These are phyloP conservation scores for Crithidia thermophila DNA, from an alignment of 208 protist genomes.

Conservation along the genomic window DNA sequence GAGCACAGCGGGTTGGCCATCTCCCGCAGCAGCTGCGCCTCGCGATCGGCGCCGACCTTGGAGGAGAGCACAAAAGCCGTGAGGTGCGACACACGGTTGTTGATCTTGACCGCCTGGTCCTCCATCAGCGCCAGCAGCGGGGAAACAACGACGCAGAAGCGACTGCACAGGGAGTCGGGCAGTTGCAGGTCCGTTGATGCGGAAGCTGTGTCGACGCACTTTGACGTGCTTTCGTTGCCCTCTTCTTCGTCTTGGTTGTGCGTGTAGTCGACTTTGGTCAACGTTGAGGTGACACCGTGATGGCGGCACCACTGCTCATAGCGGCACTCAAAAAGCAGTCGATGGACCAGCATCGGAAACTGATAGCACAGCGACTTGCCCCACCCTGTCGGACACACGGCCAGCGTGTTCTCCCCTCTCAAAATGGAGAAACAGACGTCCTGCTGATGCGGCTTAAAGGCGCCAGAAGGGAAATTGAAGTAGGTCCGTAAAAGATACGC, in stretches of 20 bases:
- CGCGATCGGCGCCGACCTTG: conserved; percentile 41
- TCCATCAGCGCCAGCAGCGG: conserved; percentile 96
- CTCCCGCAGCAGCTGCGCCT: conserved; percentile 45
- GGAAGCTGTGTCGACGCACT: too few species aligned
- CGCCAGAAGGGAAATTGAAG: conserved; percentile 53
- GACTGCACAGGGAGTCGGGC: conserved; percentile 28
- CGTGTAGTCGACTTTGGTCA: neutral
- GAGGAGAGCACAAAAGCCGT: conserved; percentile 61
- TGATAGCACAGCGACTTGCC: conserved; percentile 97
- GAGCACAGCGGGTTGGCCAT: conserved; percentile 39
- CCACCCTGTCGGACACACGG: conserved; percentile 95
- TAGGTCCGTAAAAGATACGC: conserved; percentile 59
- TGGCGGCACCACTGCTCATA: conserved; percentile 42
- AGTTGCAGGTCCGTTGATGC: neutral
- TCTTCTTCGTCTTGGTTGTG: neutral
- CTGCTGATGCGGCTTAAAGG: conserved; percentile 80
- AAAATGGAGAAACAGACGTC: conserved; percentile 77
- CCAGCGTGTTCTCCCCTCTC: conserved; percentile 74
- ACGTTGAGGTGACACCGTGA: neutral
- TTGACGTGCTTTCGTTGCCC: too few species aligned
- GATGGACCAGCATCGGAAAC: conserved; percentile 91
- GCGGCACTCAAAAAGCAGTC: conserved; percentile 61
- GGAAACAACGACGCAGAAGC: conserved; percentile 91
- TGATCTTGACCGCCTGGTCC: conserved; percentile 91
- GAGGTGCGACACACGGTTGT: conserved; percentile 29